Evolutionary conservation across 2,329 filamentous ascomycete genomes (phyloP).

Genomic region (Salinomyces thailandicus): DNA sequence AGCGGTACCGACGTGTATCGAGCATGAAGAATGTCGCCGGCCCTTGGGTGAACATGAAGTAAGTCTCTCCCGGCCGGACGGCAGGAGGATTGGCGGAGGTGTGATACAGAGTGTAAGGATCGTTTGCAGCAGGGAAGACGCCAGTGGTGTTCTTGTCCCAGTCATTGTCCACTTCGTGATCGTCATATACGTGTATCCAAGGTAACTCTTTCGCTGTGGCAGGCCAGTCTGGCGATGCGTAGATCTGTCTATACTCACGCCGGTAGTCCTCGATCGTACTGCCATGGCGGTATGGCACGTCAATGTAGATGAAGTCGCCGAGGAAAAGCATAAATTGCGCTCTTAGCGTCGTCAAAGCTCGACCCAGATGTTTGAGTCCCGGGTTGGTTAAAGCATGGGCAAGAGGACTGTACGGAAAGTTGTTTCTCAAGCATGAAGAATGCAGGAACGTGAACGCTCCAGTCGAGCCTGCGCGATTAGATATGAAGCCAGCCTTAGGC

Average conservation of each 20-base stretch:
- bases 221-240: conserved; percentile 86
- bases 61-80: conserved; percentile 54
- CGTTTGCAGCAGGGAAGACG: conserved; percentile 66
- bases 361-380: conserved; percentile 66
- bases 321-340: conserved; percentile 65
- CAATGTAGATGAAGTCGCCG: conserved; percentile 82
- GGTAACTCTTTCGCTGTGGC: conserved; percentile 67
- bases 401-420: conserved; percentile 80
- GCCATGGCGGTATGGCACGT: conserved; percentile 75
- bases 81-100: conserved; percentile 70
- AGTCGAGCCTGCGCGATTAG: conserved; percentile 41
- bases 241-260: conserved; percentile 89
- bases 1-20: conserved; percentile 82
- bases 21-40: conserved; percentile 91
- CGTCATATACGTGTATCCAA: conserved; percentile 94
- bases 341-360: conserved; percentile 58
- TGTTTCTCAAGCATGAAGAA: conserved; percentile 83
- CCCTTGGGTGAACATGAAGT: conserved; percentile 81
- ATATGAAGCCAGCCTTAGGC: conserved; percentile 56
- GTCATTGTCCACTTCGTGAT: conserved; percentile 93
- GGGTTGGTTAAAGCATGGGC: conserved; percentile 73
- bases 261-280: conserved; percentile 65
- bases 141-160: conserved; percentile 76
- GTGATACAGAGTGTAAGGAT: conserved; percentile 83
- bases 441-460: conserved; percentile 82